phyloP scores from a whole-genome alignment of 805 yeast genomes.

The Torulaspora microellipsoides region DNA sequence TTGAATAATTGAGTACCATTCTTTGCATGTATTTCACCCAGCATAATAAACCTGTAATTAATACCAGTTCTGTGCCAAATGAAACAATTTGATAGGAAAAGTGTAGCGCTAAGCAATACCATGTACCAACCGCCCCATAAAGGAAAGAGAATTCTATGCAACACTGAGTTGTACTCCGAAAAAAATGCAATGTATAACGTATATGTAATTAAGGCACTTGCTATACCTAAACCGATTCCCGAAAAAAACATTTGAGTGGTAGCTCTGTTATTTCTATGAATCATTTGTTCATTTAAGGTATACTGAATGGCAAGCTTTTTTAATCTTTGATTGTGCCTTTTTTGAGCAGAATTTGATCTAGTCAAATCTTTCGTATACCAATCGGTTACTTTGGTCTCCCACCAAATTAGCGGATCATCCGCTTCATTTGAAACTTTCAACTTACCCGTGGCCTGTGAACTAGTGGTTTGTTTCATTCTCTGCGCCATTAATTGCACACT shows the following conservation, averaged over 20 bases:
- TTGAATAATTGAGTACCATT: conserved; percentile 40
- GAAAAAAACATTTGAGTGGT: conserved; percentile 47
- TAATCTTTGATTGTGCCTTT: conserved; percentile 26
- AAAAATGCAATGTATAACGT: conserved; percentile 51
- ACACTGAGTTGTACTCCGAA: conserved; percentile 39
- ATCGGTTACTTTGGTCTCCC: conserved; percentile 32
- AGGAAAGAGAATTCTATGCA: conserved; percentile 54
- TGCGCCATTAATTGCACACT: conserved; percentile 26
- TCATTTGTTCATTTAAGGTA: conserved; percentile 32
- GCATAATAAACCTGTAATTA: conserved; percentile 84
- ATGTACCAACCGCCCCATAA: conserved; percentile 91
- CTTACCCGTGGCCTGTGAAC: conserved; percentile 12
- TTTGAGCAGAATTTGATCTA: conserved; percentile 25
- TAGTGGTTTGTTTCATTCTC: conserved; percentile 21
- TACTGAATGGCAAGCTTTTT: conserved; percentile 30
- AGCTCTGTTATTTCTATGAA: conserved; percentile 33
- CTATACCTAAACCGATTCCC: conserved; percentile 67
- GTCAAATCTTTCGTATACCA: conserved; percentile 39
- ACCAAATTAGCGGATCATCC: conserved; percentile 29
- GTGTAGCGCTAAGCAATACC: conserved; percentile 50
- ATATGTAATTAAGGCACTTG: conserved; percentile 61
- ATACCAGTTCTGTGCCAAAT: conserved; percentile 73
- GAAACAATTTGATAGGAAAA: conserved; percentile 64
- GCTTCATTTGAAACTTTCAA: conserved; percentile 17
- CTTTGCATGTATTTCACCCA: conserved; percentile 66